phyloP scores from a whole-genome alignment of 2,329 filamentous ascomycete genomes.

The Claviceps arundinis region DNA sequence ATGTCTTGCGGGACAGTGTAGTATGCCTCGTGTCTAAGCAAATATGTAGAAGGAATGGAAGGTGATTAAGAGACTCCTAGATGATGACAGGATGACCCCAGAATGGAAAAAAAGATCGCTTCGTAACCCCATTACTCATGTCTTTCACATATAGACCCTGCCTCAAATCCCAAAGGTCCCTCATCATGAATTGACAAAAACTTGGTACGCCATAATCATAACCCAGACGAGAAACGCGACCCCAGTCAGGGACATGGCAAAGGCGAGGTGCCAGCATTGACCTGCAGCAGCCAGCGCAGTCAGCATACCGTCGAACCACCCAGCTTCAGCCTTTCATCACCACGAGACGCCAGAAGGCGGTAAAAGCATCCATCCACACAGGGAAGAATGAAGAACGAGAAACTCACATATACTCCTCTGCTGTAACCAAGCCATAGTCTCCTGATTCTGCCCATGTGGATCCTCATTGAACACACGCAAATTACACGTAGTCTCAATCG shows the following conservation, averaged over 20 bases:
- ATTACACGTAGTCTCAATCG: conserved; percentile 47
- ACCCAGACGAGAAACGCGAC: conserved; percentile 52
- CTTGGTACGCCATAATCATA: conserved; percentile 54
- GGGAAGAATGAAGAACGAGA: neutral
- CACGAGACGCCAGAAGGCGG: neutral
- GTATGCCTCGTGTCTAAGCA: too few species aligned
- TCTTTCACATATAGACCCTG: neutral
- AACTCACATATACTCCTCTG: conserved; percentile 50
- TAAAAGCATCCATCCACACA: neutral
- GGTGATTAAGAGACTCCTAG: neutral
- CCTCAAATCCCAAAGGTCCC: neutral
- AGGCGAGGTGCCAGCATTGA: conserved; percentile 51
- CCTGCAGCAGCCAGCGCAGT: conserved; percentile 23
- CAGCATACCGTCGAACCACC: too few species aligned
- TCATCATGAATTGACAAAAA: conserved; percentile 34
- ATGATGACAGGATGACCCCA: too few species aligned
- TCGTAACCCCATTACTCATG: neutral
- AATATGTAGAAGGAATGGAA: neutral
- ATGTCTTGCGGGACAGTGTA: too few species aligned
- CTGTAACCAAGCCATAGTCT: conserved; percentile 50
- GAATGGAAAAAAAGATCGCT: neutral
- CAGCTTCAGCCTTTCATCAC: too few species aligned
- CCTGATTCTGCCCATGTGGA: conserved; percentile 35
- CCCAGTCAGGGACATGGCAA: conserved; percentile 48
- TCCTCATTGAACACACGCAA: conserved; percentile 39